phyloP scores from a whole-genome alignment of 768 basidiomycete species.

The Boletus sp. region DNA sequence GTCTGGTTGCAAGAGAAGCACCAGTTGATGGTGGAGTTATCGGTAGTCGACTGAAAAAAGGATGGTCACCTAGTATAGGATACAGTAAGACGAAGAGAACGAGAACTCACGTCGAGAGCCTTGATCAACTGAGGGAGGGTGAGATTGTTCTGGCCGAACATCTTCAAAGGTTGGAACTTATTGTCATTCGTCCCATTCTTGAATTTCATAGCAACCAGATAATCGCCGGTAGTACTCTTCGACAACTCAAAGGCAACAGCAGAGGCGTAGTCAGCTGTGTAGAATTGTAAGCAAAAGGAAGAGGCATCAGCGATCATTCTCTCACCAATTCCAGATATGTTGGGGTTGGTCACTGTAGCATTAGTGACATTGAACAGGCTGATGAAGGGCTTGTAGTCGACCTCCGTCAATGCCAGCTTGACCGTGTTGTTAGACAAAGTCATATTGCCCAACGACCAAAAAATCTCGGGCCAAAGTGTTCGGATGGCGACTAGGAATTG shows the following conservation, averaged over 20 bases:
- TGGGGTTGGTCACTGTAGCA: constrained; percentile 53
- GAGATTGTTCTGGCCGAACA: constrained; percentile 50
- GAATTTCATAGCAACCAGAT: constrained; percentile 76
- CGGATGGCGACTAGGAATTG: constrained; percentile 68
- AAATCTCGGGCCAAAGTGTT: constrained; percentile 69
- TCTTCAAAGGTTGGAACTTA: constrained; percentile 59
- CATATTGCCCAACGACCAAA: constrained; percentile 72
- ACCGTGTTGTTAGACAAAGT: constrained; percentile 71
- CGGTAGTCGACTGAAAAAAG: constrained; percentile 18
- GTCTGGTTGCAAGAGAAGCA: constrained; percentile 36
- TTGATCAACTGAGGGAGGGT: constrained; percentile 18
- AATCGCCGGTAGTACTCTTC: constrained; percentile 59
- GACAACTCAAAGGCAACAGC: constrained; percentile 71
- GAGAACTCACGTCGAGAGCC: constrained; percentile 17
- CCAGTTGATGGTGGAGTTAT: constrained; percentile 35
- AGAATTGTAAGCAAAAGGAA: not conserved
- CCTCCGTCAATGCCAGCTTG: constrained; percentile 71
- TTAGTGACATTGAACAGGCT: constrained; percentile 81
- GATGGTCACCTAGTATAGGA: not conserved
- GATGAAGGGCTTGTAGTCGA: constrained; percentile 88
- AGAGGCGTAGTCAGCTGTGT: constrained; percentile 65
- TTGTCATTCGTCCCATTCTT: constrained; percentile 67
- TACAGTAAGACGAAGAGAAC: not conserved
- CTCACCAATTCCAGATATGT: constrained; percentile 65
- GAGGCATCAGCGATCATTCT: constrained; percentile 4